Evolutionary conservation across 345 rosid species (phyloP).

Genomic region (Eucalyptus regnans): DNA sequence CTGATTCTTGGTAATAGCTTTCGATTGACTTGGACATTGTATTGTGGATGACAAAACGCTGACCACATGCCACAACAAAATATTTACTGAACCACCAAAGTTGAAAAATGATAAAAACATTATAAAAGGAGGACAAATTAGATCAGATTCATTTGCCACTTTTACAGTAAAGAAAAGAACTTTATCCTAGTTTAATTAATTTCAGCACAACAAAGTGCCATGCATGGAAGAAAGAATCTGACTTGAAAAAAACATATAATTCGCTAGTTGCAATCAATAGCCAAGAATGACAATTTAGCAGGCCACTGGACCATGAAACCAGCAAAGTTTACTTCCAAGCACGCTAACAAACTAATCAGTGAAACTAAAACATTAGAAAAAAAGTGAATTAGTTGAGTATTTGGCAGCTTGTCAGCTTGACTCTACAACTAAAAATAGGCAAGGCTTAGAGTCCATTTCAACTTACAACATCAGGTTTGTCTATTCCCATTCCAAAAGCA

Average conservation of each 20-base stretch:
- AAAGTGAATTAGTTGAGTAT: background rate
- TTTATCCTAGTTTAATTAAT: background rate
- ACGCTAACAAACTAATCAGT: background rate
- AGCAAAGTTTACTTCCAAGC: background rate
- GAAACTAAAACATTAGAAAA: background rate
- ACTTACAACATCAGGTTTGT: slow-evolving; percentile 92
- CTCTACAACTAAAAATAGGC: background rate
- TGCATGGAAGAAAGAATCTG: background rate
- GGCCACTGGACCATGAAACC: background rate
- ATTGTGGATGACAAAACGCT: slow-evolving; percentile 92
- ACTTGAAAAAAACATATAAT: background rate
- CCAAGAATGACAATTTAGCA: background rate
- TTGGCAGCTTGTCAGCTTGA: background rate
- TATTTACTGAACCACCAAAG: background rate
- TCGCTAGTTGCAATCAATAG: background rate
- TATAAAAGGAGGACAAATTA: background rate
- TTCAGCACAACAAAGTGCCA: background rate
- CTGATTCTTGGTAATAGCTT: slow-evolving; percentile 96
- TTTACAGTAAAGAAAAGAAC: background rate
- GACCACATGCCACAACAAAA: background rate
- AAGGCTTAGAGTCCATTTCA: background rate
- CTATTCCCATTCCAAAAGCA: slow-evolving; percentile 99
- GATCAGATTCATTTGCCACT: background rate
- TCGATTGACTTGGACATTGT: slow-evolving; percentile 94
- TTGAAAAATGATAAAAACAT: background rate